Conservation (phyloP, 2,329 filamentous ascomycete species). For the Endothia cerciana region DNA sequence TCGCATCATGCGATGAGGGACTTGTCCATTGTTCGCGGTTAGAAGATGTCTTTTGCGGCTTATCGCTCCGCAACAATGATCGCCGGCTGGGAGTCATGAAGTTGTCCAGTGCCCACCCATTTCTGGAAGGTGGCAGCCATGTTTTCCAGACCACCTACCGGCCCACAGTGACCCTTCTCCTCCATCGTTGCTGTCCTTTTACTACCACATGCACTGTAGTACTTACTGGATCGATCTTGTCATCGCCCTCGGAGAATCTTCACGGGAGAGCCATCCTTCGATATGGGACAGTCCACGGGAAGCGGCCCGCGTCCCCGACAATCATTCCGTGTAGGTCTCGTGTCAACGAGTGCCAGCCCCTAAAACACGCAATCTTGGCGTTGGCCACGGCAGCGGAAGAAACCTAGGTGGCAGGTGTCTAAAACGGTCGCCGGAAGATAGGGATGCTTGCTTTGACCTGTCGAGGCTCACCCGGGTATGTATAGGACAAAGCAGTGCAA, state of each 20-base stretch:
- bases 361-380: background rate
- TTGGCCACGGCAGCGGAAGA: background rate
- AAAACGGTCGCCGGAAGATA: background rate
- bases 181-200: background rate
- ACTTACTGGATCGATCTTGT: background rate
- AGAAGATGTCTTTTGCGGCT: slow-evolving; percentile 1
- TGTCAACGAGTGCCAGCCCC: background rate
- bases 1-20: slow-evolving; percentile 15
- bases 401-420: background rate
- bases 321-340: background rate
- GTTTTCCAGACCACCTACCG: background rate
- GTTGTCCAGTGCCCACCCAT: background rate
- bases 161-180: background rate
- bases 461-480: background rate
- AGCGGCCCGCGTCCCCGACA: background rate
- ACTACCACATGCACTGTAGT: background rate
- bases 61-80: background rate
- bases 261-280: background rate
- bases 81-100: background rate
- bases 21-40: background rate
- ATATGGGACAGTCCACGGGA: background rate
- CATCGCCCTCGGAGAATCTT: background rate
- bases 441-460: background rate
- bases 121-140: background rate
- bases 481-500: background rate